These are phyloP conservation scores for Bretschneidera sinensis DNA, from an alignment of 345 rosid genomes.

Conservation along the genomic window DNA sequence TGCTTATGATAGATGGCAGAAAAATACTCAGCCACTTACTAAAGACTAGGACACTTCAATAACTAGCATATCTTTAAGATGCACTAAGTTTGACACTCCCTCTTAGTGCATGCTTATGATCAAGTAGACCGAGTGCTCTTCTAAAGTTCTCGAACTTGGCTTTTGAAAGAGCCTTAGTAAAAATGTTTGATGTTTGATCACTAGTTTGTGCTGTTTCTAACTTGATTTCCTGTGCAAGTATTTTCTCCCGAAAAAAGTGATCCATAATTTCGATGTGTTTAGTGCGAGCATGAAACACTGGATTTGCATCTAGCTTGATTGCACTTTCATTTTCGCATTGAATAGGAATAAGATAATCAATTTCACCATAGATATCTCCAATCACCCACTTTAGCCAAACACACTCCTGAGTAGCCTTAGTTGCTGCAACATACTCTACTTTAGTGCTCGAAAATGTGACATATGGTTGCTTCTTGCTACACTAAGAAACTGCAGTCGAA, in stretches of 20 bases:
- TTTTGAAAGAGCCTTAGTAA: slow-evolving; percentile 2
- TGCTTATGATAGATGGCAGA: no score
- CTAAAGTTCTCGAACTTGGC: slow-evolving; percentile 3
- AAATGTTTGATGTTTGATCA: background rate
- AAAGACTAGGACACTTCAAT: no score
- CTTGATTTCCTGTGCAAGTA: background rate
- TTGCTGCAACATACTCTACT: slow-evolving; percentile 6
- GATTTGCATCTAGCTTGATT: no score
- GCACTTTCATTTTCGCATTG: no score
- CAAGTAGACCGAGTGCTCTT: no score
- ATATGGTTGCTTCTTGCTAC: background rate
- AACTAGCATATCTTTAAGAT: no score
- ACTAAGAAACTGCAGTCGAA: background rate
- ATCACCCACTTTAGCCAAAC: slow-evolving; percentile 4
- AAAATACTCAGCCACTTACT: no score
- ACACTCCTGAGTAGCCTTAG: slow-evolving; percentile 8
- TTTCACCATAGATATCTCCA: background rate
- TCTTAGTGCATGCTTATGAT: no score
- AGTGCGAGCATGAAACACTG: background rate
- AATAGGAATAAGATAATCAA: no score
- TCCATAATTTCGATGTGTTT: background rate
- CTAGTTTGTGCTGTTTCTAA: background rate
- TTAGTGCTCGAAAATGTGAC: slow-evolving; percentile 5
- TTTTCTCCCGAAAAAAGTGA: slow-evolving; percentile 2
- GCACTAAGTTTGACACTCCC: no score